These are phyloP conservation scores for Gypsophila paniculata DNA, from an alignment of 179 eudicot species.

Conservation along the genomic window DNA sequence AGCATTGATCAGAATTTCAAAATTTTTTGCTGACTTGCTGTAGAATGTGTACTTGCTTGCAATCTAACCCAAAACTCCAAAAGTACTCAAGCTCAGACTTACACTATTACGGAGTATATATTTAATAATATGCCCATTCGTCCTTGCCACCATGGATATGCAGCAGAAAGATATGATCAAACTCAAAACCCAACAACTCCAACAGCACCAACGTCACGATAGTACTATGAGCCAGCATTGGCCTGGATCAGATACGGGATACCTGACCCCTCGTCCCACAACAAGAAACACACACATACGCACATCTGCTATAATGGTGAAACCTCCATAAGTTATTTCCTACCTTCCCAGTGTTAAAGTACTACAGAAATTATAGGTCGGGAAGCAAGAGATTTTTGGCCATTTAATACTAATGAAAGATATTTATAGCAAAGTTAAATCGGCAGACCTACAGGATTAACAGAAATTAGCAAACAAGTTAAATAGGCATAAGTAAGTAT, in stretches of 20 bases:
- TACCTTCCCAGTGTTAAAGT: background rate
- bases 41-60: background rate
- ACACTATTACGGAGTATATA: constrained; percentile 6
- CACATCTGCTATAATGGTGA: background rate
- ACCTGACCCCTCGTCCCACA: too few relatives aligned
- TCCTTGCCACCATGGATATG: constrained; percentile 2
- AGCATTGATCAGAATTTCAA: background rate
- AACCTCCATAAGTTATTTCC: background rate
- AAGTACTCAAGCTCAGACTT: background rate
- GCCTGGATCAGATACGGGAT: background rate
- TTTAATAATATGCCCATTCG: background rate
- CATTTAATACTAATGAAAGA: background rate
- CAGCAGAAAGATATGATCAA: background rate
- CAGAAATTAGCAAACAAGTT: background rate
- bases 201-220: background rate
- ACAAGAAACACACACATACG: background rate
- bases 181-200: constrained; percentile 6
- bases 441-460: background rate
- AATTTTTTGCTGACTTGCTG: too few relatives aligned
- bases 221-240: background rate
- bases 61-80: background rate
- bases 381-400: background rate
- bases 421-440: background rate
- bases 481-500: background rate
- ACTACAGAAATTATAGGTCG: background rate